Conservation (phyloP, 805 yeast genomes). For the Allodekkera sacchari region DNA sequence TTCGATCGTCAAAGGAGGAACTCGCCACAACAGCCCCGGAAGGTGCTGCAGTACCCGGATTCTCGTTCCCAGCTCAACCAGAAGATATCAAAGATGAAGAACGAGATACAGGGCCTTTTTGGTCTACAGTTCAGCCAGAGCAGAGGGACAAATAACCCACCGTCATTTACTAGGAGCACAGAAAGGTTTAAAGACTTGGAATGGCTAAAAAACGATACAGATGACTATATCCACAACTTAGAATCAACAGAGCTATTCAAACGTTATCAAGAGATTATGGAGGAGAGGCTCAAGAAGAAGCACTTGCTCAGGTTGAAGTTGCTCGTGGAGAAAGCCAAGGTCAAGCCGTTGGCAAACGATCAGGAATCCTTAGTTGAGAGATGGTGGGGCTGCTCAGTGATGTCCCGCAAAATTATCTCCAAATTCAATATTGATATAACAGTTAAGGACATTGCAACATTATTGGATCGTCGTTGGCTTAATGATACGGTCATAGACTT, state of each 20-base stretch:
- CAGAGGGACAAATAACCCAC: constrained; percentile 1
- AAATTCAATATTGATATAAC: constrained; percentile 49
- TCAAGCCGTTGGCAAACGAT: constrained; percentile 22
- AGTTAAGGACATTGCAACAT: constrained; percentile 61
- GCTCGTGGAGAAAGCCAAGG: constrained; percentile 26
- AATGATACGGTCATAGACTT: constrained; percentile 88
- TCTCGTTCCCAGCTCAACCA: constrained; percentile 2
- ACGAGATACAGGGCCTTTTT: background rate
- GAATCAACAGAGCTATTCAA: constrained; percentile 26
- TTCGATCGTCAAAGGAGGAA: constrained; percentile 2
- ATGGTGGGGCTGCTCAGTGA: constrained; percentile 23
- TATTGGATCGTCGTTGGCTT: constrained; percentile 70
- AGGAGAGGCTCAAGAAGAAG: constrained; percentile 31
- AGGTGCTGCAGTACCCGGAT: constrained; percentile 2
- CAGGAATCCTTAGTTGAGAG: constrained; percentile 28
- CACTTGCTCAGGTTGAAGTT: constrained; percentile 27
- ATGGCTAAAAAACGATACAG: constrained; percentile 23
- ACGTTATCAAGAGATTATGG: constrained; percentile 35
- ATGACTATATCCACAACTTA: constrained; percentile 22
- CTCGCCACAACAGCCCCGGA: constrained; percentile 3
- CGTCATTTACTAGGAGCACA: constrained; percentile 13
- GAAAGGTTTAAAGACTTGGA: constrained; percentile 21
- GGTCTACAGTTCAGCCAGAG: background rate
- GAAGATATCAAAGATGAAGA: constrained; percentile 1
- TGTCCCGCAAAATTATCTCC: constrained; percentile 21